Base-by-base conservation (phyloP, 805 yeast species). In the Yamadazyma endophytica region DNA sequence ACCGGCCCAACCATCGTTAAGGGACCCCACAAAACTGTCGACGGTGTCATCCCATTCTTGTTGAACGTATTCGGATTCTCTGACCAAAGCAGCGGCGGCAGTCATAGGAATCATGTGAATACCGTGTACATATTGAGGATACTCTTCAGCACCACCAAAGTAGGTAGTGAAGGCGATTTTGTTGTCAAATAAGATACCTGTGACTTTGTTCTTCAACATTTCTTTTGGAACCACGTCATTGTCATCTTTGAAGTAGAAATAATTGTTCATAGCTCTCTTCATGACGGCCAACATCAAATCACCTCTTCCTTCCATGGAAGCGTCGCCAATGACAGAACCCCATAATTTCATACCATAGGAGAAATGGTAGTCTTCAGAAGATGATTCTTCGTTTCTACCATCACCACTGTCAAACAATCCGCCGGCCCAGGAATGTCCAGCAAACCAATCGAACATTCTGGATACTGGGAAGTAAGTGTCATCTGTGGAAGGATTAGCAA, bases 391-490 rank as follows among this genome's bases (percentile, higher is more conserved):
- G 52, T 82, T 82, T 42, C 78, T 77, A 26, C 90, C 89, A 51
- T 82, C 89, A 7, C 82, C 83, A 44, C 77, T 65, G 19, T 72
- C 68, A 45, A 74, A 79, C 17, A 82, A 61, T 3, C 90, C 89
- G 44, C 77, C 76, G 1, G 89, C 89, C 80, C 83, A 81, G 0
- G 88, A 79, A 49, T 82, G 88, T 1, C 89, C 89, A 37, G 72
- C 70, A 50, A 58, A 82, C 87, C 86, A 82, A 49, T 80, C 86
- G 54, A 81, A 82, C 36, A 76, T 70, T 54, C 89, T 69, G 29
- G 70, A 80, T 5, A 74, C 80, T n/a, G 88, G 88, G 65, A 81
- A 82, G 45, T 62, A 71, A 3, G 54, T 42, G 44, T 82, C 89
- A 5, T 60, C 56, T 26, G 58, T 60, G 9, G 68, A 60, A 9